These are phyloP conservation scores for Collybiopsis luxurians DNA, from an alignment of 768 basidiomycete species.

Conservation along the genomic window DNA sequence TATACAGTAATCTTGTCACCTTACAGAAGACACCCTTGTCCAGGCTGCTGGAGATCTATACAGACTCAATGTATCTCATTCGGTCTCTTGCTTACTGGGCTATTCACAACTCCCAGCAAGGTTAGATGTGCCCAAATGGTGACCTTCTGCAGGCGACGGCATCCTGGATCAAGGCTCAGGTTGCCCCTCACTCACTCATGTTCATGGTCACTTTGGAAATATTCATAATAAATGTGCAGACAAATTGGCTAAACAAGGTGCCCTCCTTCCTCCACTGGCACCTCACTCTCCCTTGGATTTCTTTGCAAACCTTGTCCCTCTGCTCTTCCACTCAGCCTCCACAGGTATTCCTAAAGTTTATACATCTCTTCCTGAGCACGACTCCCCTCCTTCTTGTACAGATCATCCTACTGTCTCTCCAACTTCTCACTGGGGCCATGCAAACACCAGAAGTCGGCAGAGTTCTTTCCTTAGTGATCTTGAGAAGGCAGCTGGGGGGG, in stretches of 20 bases:
- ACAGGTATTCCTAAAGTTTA: too few species aligned
- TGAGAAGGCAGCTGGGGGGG: too few species aligned
- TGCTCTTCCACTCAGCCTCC: too few species aligned
- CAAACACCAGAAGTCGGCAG: too few species aligned
- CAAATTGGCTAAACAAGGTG: not conserved
- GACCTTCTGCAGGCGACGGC: not conserved
- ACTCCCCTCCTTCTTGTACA: too few species aligned
- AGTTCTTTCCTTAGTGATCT: too few species aligned
- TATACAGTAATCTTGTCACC: not conserved
- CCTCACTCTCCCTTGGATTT: too few species aligned
- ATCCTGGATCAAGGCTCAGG: not conserved
- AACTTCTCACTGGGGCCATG: too few species aligned
- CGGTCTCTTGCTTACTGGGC: not conserved
- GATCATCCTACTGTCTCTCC: too few species aligned
- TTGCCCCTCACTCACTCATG: not conserved
- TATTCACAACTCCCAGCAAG: not conserved
- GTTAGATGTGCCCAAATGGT: not conserved
- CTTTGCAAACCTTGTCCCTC: too few species aligned
- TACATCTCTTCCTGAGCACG: too few species aligned
- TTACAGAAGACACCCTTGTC: not conserved
- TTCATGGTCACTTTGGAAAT: not conserved
- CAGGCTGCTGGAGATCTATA: not conserved
- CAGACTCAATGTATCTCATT: not conserved
- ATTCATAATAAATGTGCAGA: not conserved
- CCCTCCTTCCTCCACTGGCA: too few species aligned